Evolutionary conservation across 2,329 filamentous ascomycete genomes (phyloP).

Genomic region (Botrytis elliptica): DNA sequence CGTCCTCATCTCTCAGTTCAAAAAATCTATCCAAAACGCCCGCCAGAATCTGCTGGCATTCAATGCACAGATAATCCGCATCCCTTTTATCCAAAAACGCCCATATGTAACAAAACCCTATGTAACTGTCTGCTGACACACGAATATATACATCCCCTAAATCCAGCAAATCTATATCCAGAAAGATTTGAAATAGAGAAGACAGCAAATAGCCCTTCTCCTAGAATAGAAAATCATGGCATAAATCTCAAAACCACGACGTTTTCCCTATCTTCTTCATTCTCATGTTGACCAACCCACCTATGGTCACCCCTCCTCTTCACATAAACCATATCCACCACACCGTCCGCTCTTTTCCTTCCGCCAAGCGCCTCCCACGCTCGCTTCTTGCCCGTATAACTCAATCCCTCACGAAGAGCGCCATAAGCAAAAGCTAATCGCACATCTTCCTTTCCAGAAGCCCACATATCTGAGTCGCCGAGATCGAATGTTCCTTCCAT

Average conservation of each 20-base stretch:
- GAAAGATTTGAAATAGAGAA: background rate
- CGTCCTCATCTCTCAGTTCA: background rate
- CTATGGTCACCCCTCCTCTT: slow-evolving; percentile 52
- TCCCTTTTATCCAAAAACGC: background rate
- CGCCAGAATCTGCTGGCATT: background rate
- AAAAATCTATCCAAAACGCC: slow-evolving; percentile 6
- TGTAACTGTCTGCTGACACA: background rate
- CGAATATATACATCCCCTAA: background rate
- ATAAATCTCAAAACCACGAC: slow-evolving; percentile 30
- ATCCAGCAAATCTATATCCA: background rate
- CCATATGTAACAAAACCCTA: background rate
- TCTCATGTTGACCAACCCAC: slow-evolving; percentile 44
- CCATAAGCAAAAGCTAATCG: slow-evolving; percentile 46
- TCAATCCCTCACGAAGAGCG: slow-evolving; percentile 47
- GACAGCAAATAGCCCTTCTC: too few relatives aligned
- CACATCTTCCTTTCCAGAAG: slow-evolving; percentile 28
- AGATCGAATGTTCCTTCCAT: slow-evolving; percentile 37
- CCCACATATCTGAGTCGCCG: slow-evolving; percentile 34
- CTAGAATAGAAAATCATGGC: background rate
- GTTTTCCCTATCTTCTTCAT: slow-evolving; percentile 31
- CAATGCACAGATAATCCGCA: background rate
- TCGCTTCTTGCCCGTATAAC: slow-evolving; percentile 50
- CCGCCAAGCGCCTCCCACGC: slow-evolving; percentile 55
- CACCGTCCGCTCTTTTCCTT: slow-evolving; percentile 48
- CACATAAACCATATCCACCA: slow-evolving; percentile 54